Evolutionary conservation across 495 filamentous ascomycete species (phyloP), one percentile per base, ranked within the genome.

Genomic region (Penicillium cinerascens): DNA sequence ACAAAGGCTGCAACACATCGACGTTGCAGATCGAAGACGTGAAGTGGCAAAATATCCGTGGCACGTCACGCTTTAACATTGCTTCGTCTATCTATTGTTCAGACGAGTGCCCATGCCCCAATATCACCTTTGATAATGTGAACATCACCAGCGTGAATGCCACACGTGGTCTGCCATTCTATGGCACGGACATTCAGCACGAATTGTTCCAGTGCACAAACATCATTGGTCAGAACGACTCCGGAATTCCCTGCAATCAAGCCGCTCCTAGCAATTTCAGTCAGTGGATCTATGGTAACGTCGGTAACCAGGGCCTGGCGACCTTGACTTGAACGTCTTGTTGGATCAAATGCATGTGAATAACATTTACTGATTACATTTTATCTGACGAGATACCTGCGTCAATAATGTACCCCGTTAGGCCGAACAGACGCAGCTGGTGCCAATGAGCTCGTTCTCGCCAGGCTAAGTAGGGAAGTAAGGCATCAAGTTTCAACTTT

Each of bases 1-100:
- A 55, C 45, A 68, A 62, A 38, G 51, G 51, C 27, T 82, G 80
- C 68, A 78, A 83, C 55, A 64, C 60, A 22, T 77, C 70, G 17
- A 74, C 68, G 38, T 56, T 82, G 26, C 63, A 73, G 44, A 75
- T 79, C 54, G 57, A 63, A 21, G 70, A 80, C 55, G 68, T 84
- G 38, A 70, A 63, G 29, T 84, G 78, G 77, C 64, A 75, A 47
- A 81, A 84, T 56, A 76, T 82, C 47, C 74, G 69, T 1, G 80
- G 79, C 13, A 83, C 79, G 8, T 69, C 69, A n/a, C 63, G 71
- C 17, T 81, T 76, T 60, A 82, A 82, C 56, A 74, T 81, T 20
- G 79, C 73, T 6, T 69, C 73, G 6, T 79, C 73, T 9, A 77
- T 83, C 17, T 76, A 82, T 60, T 82, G 78, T 59, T 69, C 66